Conservation (phyloP, 805 yeast species). For the Clavispora carvajalis region DNA sequence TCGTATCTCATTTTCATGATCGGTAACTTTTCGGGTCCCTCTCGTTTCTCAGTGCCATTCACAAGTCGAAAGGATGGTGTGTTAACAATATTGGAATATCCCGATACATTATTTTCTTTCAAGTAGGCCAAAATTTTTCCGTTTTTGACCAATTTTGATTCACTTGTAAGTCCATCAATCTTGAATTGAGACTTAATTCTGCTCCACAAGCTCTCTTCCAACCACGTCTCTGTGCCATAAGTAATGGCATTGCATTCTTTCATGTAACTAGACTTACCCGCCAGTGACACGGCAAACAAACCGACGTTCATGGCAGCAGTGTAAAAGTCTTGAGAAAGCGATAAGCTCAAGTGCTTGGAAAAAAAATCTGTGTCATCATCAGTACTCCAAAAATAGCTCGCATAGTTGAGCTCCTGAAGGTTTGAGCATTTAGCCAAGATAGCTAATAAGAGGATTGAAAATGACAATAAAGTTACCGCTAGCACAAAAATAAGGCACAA, state of each 20-base stretch:
- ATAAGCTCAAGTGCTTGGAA: slow-evolving; percentile 29
- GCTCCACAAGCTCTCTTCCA: slow-evolving; percentile 18
- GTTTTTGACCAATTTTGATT: slow-evolving; percentile 1
- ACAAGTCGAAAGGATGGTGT: slow-evolving; percentile 24
- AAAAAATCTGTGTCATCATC: slow-evolving; percentile 21
- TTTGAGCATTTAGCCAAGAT: slow-evolving; percentile 48
- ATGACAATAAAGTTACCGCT: slow-evolving; percentile 46
- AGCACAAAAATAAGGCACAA: slow-evolving; percentile 61
- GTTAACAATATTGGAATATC: slow-evolving; percentile 27
- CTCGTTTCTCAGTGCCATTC: slow-evolving; percentile 12
- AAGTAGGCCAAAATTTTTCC: slow-evolving; percentile 6
- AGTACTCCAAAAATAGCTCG: slow-evolving; percentile 24
- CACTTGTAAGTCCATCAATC: neutral
- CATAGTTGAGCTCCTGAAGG: slow-evolving; percentile 30
- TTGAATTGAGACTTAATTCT: slow-evolving; percentile 2
- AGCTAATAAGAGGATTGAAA: slow-evolving; percentile 52
- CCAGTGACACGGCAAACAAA: slow-evolving; percentile 58
- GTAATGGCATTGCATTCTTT: slow-evolving; percentile 49
- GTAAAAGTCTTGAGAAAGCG: slow-evolving; percentile 59
- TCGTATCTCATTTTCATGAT: slow-evolving; percentile 17
- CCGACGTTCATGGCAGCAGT: slow-evolving; percentile 57
- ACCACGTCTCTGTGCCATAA: slow-evolving; percentile 51
- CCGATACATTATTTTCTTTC: slow-evolving; percentile 12
- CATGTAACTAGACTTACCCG: slow-evolving; percentile 61
- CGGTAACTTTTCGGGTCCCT: slow-evolving; percentile 6